phyloP scores from a whole-genome alignment of 495 filamentous ascomycete species.

The Tuber indicum region DNA sequence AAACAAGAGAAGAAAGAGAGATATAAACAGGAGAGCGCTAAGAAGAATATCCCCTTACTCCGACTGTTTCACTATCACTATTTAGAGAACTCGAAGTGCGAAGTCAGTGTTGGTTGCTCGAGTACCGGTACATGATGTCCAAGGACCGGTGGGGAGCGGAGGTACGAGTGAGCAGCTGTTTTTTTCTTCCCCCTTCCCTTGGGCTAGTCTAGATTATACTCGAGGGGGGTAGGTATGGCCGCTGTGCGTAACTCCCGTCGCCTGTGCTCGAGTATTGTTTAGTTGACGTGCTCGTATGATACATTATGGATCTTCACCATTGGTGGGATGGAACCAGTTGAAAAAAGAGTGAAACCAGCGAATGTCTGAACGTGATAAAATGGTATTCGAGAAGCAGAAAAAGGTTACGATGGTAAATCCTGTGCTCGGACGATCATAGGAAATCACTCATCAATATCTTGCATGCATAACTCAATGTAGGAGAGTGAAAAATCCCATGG shows the following conservation, averaged over 20 bases:
- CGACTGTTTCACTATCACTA: constrained; percentile 1
- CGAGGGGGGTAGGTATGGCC: background rate
- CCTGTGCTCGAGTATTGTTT: background rate
- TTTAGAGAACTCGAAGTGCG: background rate
- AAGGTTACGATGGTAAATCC: background rate
- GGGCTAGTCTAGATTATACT: background rate
- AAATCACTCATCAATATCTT: constrained; percentile 25
- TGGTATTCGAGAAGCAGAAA: background rate
- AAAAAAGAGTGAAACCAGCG: background rate
- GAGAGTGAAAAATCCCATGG: constrained; percentile 17
- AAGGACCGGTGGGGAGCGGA: background rate
- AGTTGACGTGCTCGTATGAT: background rate
- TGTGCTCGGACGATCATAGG: constrained; percentile 3
- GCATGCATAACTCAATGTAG: constrained; percentile 17
- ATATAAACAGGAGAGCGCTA: background rate
- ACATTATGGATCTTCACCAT: background rate
- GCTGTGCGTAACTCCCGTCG: background rate
- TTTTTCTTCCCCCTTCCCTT: background rate
- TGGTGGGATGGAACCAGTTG: background rate
- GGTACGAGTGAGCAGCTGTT: background rate
- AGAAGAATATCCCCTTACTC: background rate
- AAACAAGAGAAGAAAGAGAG: constrained; percentile 28
- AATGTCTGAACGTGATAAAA: background rate
- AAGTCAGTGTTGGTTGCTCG: background rate
- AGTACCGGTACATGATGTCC: background rate